Conservation (phyloP, 345 rosid genomes). For the Gossypium rotundifolium region DNA sequence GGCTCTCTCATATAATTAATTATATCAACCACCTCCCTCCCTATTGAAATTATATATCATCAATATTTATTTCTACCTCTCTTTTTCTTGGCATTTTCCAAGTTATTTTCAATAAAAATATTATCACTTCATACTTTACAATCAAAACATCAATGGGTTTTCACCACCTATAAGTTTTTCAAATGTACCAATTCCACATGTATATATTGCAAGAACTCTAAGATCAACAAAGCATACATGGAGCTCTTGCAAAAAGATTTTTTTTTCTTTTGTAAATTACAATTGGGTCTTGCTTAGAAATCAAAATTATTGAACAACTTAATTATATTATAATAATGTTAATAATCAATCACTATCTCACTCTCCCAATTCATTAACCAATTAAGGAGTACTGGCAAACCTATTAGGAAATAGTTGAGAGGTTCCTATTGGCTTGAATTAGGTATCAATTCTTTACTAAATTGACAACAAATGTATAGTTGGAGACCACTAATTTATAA, state of each 20-base stretch:
- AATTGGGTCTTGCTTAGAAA: background rate
- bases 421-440: constrained; percentile 15
- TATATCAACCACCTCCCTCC: constrained; percentile 23
- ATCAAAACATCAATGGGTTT: background rate
- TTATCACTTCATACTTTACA: background rate
- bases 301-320: background rate
- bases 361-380: constrained; percentile 4
- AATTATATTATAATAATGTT: background rate
- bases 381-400: background rate
- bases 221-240: too few species aligned
- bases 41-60: constrained; percentile 22
- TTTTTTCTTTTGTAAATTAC: background rate
- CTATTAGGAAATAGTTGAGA: constrained; percentile 5
- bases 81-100: background rate
- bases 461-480: constrained; percentile 7
- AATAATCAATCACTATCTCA: background rate
- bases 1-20: constrained; percentile 20
- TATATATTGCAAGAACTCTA: background rate
- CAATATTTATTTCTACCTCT: constrained; percentile 17
- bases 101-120: background rate
- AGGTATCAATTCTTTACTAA: constrained; percentile 15
- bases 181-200: background rate
- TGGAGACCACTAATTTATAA: constrained; percentile 2
- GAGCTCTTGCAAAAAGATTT: background rate
- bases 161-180: background rate